Conservation (phyloP, 352 stramenopile genomes). For the Globisporangium okanoganense region DNA sequence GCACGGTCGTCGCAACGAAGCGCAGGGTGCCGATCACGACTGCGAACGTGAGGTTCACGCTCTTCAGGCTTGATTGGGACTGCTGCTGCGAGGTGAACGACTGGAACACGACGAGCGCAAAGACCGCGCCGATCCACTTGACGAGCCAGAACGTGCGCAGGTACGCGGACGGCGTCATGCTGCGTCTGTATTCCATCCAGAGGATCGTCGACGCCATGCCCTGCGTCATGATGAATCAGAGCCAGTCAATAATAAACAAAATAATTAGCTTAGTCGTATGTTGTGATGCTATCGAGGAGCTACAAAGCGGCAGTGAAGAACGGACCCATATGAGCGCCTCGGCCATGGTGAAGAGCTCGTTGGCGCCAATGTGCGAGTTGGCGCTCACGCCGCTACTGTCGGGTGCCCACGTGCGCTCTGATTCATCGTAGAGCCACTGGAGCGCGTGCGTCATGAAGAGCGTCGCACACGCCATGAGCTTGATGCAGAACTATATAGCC, state of each 20-base stretch:
- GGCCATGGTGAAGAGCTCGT: constrained; percentile 43
- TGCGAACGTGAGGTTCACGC: constrained; percentile 6
- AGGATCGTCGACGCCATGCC: constrained; percentile 46
- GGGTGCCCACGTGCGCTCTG: constrained; percentile 22
- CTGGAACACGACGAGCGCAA: constrained; percentile 40
- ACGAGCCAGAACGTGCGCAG: constrained; percentile 60
- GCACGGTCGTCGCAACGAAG: constrained; percentile 37
- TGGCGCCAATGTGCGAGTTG: constrained; percentile 25
- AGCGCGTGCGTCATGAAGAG: constrained; percentile 46
- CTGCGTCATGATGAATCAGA: constrained; percentile 8
- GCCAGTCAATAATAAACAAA: not conserved
- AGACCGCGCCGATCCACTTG: constrained; percentile 49
- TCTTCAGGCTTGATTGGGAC: constrained; percentile 5
- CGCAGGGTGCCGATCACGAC: constrained; percentile 30
- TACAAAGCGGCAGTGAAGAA: not conserved
- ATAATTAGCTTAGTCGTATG: too few species aligned
- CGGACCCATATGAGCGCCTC: constrained; percentile 61
- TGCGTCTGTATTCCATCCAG: constrained; percentile 77
- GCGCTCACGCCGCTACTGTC: constrained; percentile 10
- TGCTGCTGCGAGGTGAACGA: constrained; percentile 1
- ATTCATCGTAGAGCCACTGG: constrained; percentile 44
- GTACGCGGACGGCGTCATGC: constrained; percentile 45
- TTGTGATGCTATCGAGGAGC: too few species aligned
- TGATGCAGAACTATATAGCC: constrained; percentile 62
- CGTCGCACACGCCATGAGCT: constrained; percentile 41